Evolutionary conservation across 2,329 filamentous ascomycete genomes (phyloP), one percentile per base, ranked within the genome.

Genomic region (Arthrinium puccinioides): DNA sequence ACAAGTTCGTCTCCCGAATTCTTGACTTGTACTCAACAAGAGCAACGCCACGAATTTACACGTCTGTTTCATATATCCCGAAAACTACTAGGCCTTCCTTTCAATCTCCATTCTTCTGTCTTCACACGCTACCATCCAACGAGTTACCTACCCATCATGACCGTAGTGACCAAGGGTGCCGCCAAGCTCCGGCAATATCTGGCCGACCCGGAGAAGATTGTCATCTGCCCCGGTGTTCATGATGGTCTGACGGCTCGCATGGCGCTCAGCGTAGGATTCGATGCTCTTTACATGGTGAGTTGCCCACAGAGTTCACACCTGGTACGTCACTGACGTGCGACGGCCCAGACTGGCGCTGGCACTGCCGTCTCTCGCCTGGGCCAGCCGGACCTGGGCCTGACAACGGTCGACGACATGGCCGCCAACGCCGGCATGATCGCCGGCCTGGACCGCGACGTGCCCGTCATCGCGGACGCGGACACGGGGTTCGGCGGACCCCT

Each of bases 231-330:
- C 0, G 79, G 80, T 21, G 79, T 84, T 3, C 82, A 82, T 50
- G 80, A 85, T 63, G 80, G 80, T 10, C 69, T 82, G 38, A 77
- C 76, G 3, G 78, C 80, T 1, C 66, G 79, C 1, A 71, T 84
- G 39, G 78, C 79, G 2, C 63, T 82, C 16, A 61, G 67, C 28
- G 64, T 74, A n/a, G 79, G 78, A 5, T 82, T 82, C 41, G 71
- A 82, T 32, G 71, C 67, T 39, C 54, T 84, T 26, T 84, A 84
- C 61, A 84, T 84, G 79, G 78, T 80, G 59, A 30, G 63, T 5
- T 25, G 6, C 2, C 14, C 3, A 16, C 9, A 10, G 7, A 2
- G 6, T 2, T 5, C 21, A 5, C 14, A 20, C 8, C 6, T 10
- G 32, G 7, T 18, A 19, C 6, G 13, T 9, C 14, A 8, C 38